Percentiles rank a stretch among this genome's conserved stretches.
Evolutionary conservation across 2,329 filamentous ascomycete species (phyloP).

Genomic region (Dactylella cylindrospora): DNA sequence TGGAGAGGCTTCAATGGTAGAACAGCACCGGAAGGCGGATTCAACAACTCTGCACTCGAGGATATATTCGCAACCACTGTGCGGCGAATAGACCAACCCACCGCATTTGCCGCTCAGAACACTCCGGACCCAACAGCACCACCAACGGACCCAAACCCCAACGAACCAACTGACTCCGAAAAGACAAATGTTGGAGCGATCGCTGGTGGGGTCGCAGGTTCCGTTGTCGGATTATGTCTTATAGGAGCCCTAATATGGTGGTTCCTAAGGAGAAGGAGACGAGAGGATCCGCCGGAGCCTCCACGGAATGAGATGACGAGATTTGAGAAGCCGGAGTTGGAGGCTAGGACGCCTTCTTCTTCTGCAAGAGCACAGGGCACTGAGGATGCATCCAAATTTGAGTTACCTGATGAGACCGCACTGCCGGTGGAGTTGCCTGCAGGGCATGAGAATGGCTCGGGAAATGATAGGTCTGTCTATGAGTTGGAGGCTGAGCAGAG

Average conservation of each 20-base stretch:
- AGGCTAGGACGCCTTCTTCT: background rate
- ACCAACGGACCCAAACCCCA: background rate
- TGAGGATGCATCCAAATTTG: slow-evolving; percentile 1
- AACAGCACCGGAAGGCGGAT: slow-evolving; percentile 19
- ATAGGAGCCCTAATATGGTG: slow-evolving; percentile 21
- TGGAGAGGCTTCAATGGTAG: slow-evolving; percentile 26
- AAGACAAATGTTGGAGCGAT: slow-evolving; percentile 11
- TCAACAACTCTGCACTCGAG: slow-evolving; percentile 10
- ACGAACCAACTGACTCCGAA: background rate
- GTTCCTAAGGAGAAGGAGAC: slow-evolving; percentile 7
- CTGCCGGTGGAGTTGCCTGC: slow-evolving; percentile 14
- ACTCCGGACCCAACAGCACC: background rate
- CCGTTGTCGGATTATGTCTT: slow-evolving; percentile 7
- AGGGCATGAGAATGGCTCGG: background rate
- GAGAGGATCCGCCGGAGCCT: slow-evolving; percentile 12
- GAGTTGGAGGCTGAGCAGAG: slow-evolving; percentile 10
- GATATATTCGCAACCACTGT: slow-evolving; percentile 25
- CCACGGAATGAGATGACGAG: slow-evolving; percentile 16
- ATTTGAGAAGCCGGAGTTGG: slow-evolving; percentile 38
- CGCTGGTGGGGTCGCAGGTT: slow-evolving; percentile 19
- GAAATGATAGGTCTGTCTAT: slow-evolving; percentile 6
- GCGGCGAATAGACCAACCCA: slow-evolving; percentile 22
- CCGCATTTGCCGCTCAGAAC: slow-evolving; percentile 1
- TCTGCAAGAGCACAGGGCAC: background rate
- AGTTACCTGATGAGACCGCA: background rate